Evolutionary conservation across 306 rosid genomes (phyloP), one percentile per base, ranked within the genome.

Genomic region (Lupinus albus): DNA sequence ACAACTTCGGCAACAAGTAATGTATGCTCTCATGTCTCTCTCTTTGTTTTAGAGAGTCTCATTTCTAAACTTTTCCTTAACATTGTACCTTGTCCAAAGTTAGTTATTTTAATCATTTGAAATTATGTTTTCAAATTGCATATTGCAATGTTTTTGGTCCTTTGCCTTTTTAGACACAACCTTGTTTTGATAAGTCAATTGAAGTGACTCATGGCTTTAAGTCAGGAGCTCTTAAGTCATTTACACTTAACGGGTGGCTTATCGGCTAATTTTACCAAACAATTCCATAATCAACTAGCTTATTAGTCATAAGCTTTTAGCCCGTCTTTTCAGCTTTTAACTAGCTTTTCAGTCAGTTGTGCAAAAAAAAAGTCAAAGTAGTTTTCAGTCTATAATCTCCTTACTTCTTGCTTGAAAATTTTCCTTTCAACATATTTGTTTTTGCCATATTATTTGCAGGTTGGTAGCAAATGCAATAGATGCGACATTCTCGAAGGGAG

Each of bases 381-480:
- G 3, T 12, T 67, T 67, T 60, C 61, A 44, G 15, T 33, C 54
- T 32, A 46, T 66, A 42, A 57, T 50, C 13, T 18, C 39, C 41
- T 58, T 32, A 9, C 4, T 25, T 28, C 13, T 33, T 4, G 2
- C 28, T 8, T 10, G n/a, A 14, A 64, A 28, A 45, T 7, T 52
- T 11, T 38, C 8, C 28, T 21, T 64, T 14, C 18, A 47, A 25
- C 33, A 52, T 67, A 42, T 64, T 58, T 80, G 53, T 64, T 58
- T 80, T 51, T 13, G 32, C 58, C 13, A 11, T 50, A 13, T 73
- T 2, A 71, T 73, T 64, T 68, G 15, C 68, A 93, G 99, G 96
- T 56, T 84, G 84, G 99, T 86, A 62, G 94, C 97, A 36, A 85
- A 86, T 66, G 96, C 89, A 54, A 76, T 90, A 50, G 84, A 84